Conservation (phyloP, 164 flowering plant species). For the Liquidambar formosana region DNA sequence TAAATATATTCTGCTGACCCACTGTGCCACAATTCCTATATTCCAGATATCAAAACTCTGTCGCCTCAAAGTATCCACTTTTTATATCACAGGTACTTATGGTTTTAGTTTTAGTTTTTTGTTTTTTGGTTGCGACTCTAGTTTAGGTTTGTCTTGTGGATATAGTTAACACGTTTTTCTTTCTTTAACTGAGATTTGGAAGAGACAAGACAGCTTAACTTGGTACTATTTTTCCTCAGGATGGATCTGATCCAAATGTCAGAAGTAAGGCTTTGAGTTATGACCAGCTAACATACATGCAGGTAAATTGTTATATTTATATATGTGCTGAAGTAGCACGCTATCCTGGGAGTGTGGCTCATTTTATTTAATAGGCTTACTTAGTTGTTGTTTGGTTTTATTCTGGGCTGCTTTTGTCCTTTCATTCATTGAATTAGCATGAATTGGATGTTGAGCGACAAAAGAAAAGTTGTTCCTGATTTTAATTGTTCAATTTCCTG, state of each 20-base stretch:
- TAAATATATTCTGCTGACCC: slow-evolving; percentile 11
- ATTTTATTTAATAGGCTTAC: background rate
- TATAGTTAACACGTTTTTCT: background rate
- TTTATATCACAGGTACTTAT: slow-evolving; percentile 87
- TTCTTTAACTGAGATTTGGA: background rate
- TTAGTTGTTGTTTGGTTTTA: background rate
- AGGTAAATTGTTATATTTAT: slow-evolving; percentile 43
- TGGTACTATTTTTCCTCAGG: slow-evolving; percentile 45
- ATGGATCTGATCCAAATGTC: slow-evolving; percentile 78
- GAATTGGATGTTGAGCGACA: background rate
- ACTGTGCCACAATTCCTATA: slow-evolving; percentile 7
- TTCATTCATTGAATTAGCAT: background rate
- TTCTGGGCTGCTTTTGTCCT: background rate
- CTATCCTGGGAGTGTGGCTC: background rate
- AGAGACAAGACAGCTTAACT: background rate
- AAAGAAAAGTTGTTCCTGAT: background rate
- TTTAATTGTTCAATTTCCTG: background rate
- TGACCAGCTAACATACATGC: slow-evolving; percentile 83
- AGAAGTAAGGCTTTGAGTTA: slow-evolving; percentile 78
- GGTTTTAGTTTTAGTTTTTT: background rate
- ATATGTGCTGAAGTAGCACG: background rate
- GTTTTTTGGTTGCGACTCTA: background rate
- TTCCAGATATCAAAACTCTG: slow-evolving; percentile 71
- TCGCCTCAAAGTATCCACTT: slow-evolving; percentile 88
- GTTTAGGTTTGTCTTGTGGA: slow-evolving; percentile 6